Evolutionary conservation across 164 flowering plant genomes (phyloP).

Genomic region (Piper betle): DNA sequence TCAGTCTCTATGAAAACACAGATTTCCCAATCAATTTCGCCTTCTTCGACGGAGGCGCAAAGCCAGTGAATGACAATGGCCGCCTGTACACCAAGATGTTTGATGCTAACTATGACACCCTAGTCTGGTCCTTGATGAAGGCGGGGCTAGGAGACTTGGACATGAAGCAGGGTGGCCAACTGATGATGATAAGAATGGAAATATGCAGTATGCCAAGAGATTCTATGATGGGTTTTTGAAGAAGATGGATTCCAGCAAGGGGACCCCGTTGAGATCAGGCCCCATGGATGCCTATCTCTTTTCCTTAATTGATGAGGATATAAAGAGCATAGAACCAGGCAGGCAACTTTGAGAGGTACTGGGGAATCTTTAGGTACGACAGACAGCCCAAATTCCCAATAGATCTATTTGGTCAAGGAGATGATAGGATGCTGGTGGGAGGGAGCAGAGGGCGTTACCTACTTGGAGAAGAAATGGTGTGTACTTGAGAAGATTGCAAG

Average conservation of each 20-base stretch:
- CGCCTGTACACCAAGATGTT: constrained; percentile 59
- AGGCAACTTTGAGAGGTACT: constrained; percentile 77
- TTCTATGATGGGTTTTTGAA: constrained; percentile 69
- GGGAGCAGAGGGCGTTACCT: constrained; percentile 46
- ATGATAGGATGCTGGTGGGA: constrained; percentile 33
- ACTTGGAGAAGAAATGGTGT: constrained; percentile 58
- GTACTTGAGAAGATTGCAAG: constrained; percentile 21
- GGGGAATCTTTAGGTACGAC: constrained; percentile 79
- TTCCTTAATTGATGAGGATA: no score
- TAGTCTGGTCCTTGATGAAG: constrained; percentile 54
- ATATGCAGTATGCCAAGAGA: constrained; percentile 28
- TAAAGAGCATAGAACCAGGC: constrained; percentile 83
- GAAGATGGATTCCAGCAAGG: constrained; percentile 41
- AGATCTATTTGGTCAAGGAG: constrained; percentile 53
- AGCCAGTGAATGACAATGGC: constrained; percentile 32
- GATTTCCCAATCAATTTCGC: constrained; percentile 71
- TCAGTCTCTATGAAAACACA: constrained; percentile 58
- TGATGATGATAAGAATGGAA: constrained; percentile 44
- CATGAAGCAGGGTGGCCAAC: constrained; percentile 92
- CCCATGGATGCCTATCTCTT: constrained; percentile 50
- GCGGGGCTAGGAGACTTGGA: constrained; percentile 40
- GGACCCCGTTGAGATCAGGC: constrained; percentile 70
- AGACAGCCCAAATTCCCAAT: constrained; percentile 69
- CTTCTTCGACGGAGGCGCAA: constrained; percentile 59
- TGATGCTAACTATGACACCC: constrained; percentile 84